These are phyloP conservation scores for Arthrobotrys sinensis DNA, from an alignment of 2,329 filamentous ascomycete genomes.

Conservation along the genomic window DNA sequence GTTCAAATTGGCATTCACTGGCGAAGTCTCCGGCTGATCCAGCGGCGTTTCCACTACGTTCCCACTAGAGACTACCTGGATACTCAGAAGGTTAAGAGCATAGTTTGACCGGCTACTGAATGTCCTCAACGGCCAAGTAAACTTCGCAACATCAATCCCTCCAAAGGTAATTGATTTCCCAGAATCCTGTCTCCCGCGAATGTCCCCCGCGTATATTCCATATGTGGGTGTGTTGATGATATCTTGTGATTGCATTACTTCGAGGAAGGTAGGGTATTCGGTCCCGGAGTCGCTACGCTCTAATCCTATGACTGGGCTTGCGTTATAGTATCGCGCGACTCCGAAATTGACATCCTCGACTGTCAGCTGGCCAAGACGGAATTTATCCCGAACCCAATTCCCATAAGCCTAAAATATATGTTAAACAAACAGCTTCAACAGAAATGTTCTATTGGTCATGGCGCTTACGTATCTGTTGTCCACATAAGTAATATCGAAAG, in stretches of 20 bases:
- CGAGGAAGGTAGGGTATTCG: slow-evolving; percentile 35
- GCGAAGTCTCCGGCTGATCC: neutral
- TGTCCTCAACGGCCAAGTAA: slow-evolving; percentile 22
- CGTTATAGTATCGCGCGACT: slow-evolving; percentile 32
- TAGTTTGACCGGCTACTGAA: slow-evolving; percentile 17
- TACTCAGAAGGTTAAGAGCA: slow-evolving; percentile 1
- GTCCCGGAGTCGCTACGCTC: slow-evolving; percentile 8
- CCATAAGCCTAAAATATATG: slow-evolving; percentile 17
- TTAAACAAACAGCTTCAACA: neutral
- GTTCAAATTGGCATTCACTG: slow-evolving; percentile 5
- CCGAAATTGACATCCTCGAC: slow-evolving; percentile 41
- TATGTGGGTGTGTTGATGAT: slow-evolving; percentile 43
- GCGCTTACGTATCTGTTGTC: slow-evolving; percentile 42
- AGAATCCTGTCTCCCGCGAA: slow-evolving; percentile 24
- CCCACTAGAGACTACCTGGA: neutral
- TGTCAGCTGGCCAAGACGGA: slow-evolving; percentile 44
- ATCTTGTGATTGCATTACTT: slow-evolving; percentile 25
- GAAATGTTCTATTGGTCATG: neutral
- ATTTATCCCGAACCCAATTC: slow-evolving; percentile 32
- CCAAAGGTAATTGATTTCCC: slow-evolving; percentile 48
- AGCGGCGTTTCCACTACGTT: slow-evolving; percentile 2
- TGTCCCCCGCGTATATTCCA: slow-evolving; percentile 38
- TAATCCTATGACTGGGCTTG: slow-evolving; percentile 24
- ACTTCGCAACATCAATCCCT: slow-evolving; percentile 43
- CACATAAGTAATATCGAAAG: slow-evolving; percentile 17